Conservation (phyloP, 2,329 filamentous ascomycete species). For the Diaporthe vaccinii region DNA sequence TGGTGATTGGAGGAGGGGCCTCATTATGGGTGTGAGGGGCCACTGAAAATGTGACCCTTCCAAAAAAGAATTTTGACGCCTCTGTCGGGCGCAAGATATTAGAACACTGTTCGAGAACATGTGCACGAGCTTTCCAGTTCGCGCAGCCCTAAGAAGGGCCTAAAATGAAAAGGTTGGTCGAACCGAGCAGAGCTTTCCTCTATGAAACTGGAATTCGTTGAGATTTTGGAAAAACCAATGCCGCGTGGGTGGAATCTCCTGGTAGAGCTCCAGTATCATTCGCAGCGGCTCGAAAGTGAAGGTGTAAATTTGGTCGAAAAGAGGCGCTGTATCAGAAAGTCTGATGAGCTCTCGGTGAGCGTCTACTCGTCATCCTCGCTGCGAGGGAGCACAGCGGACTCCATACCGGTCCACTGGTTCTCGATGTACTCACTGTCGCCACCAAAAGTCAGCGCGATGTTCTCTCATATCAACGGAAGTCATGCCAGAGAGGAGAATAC, state of each 20-base stretch:
- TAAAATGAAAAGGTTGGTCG: not conserved
- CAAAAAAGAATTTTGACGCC: not conserved
- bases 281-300: not conserved
- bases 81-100: not conserved
- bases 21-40: not conserved
- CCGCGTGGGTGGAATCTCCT: not conserved
- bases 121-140: constrained; percentile 3
- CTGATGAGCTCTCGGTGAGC: not conserved
- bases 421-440: constrained; percentile 52
- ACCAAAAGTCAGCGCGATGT: constrained; percentile 24
- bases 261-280: not conserved
- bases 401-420: constrained; percentile 52
- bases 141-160: not conserved
- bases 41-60: not conserved
- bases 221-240: too few species aligned
- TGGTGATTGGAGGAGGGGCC: not conserved
- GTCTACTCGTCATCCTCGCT: constrained; percentile 30
- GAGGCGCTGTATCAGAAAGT: not conserved
- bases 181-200: not conserved
- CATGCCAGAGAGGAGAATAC: constrained; percentile 42
- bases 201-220: not conserved
- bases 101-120: not conserved
- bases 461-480: not conserved
- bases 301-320: not conserved
- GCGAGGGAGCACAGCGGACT: constrained; percentile 50